phyloP scores from a whole-genome alignment of 2,329 filamentous ascomycete genomes.

The Apiospora sp. region DNA sequence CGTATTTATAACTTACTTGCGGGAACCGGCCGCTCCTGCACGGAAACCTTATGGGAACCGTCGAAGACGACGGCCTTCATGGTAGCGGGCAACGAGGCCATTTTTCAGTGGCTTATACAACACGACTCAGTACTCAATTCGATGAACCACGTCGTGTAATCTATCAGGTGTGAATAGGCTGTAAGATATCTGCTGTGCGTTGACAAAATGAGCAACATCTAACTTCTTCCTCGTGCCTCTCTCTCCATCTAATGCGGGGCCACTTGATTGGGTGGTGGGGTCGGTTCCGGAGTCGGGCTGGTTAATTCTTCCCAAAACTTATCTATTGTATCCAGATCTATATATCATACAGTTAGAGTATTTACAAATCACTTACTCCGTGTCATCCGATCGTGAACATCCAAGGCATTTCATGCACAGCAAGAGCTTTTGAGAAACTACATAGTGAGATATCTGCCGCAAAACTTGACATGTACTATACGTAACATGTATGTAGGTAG shows the following conservation, averaged over 20 bases:
- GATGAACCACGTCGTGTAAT: neutral
- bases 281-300: neutral
- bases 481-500: neutral
- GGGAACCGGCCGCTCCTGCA: slow-evolving; percentile 84
- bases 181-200: neutral
- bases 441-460: neutral
- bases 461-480: neutral
- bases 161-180: no score
- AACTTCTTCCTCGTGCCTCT: neutral
- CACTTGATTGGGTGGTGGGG: neutral
- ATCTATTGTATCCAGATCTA: no score
- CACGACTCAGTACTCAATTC: neutral
- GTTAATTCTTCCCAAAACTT: neutral
- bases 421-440: neutral
- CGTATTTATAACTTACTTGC: slow-evolving; percentile 51
- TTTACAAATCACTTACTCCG: neutral
- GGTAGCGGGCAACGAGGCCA: slow-evolving; percentile 44
- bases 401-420: neutral
- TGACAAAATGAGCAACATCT: neutral
- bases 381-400: neutral
- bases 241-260: slow-evolving; percentile 13
- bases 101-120: neutral
- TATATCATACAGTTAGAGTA: neutral
- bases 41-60: slow-evolving; percentile 74
- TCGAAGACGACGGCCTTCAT: slow-evolving; percentile 95